Percentiles rank a stretch among this genome's conserved stretches.
Evolutionary conservation across 345 rosid genomes (phyloP).

Genomic region (Acer campestre): DNA sequence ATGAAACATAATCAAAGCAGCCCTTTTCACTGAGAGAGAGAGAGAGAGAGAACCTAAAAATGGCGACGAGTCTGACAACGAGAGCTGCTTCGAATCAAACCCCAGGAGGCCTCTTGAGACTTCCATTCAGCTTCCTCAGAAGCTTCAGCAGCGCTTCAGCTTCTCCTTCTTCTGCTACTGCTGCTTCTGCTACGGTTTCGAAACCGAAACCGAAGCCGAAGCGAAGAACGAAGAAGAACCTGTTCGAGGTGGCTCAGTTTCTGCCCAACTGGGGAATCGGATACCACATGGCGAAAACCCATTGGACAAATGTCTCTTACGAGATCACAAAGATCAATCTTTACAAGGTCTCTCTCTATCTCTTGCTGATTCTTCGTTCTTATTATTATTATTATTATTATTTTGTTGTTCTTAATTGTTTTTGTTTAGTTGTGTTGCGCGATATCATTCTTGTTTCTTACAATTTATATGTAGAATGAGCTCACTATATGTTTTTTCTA

Average conservation of each 20-base stretch:
- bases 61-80: constrained; percentile 46
- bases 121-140: constrained; percentile 47
- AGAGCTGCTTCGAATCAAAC: constrained; percentile 35
- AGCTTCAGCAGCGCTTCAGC: constrained; percentile 43
- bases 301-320: constrained; percentile 85
- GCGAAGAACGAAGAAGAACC: constrained; percentile 85
- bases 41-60: constrained; percentile 10
- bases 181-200: constrained; percentile 35
- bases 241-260: constrained; percentile 93
- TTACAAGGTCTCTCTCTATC: constrained; percentile 59
- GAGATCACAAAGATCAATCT: constrained; percentile 96
- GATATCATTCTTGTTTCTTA: neutral
- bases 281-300: constrained; percentile 92
- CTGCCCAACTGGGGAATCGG: constrained; percentile 95
- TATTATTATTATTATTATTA: neutral
- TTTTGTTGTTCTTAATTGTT: neutral
- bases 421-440: neutral
- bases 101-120: constrained; percentile 34
- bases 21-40: neutral
- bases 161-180: constrained; percentile 29
- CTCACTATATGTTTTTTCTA: neutral
- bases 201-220: constrained; percentile 33
- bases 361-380: neutral
- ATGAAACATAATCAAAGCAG: neutral
- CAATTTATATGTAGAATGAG: neutral